Evolutionary conservation across 768 basidiomycete genomes (phyloP).

Genomic region (Termitomyces sp.): DNA sequence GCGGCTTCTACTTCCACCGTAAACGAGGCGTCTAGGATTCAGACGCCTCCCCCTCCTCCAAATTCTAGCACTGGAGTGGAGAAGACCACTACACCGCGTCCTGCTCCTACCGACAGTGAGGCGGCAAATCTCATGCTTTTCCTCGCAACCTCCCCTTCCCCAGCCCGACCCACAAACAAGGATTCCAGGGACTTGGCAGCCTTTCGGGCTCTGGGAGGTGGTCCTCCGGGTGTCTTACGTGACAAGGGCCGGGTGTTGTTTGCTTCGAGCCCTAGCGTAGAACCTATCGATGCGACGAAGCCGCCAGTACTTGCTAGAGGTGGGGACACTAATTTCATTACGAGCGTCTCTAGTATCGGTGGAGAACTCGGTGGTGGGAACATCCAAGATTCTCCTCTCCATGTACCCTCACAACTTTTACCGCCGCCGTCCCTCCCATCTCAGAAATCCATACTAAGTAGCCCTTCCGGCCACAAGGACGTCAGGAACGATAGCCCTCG

Average conservation of each 20-base stretch:
- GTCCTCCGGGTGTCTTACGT: slow-evolving; percentile 40
- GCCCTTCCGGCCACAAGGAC: slow-evolving; percentile 18
- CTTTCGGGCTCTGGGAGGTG: slow-evolving; percentile 47
- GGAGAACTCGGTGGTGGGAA: slow-evolving; percentile 19
- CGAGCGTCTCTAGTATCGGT: slow-evolving; percentile 33
- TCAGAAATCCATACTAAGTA: slow-evolving; percentile 15
- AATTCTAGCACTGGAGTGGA: slow-evolving; percentile 14
- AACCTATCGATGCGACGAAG: slow-evolving; percentile 10
- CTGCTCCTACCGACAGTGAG: slow-evolving; percentile 68
- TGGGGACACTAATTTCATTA: slow-evolving; percentile 34
- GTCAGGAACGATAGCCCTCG: slow-evolving; percentile 23
- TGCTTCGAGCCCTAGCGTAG: slow-evolving; percentile 28
- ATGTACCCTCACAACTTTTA: slow-evolving; percentile 20
- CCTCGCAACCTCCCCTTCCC: slow-evolving; percentile 82
- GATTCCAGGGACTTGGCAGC: slow-evolving; percentile 51
- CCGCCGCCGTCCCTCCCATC: slow-evolving; percentile 28
- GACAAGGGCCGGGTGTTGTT: slow-evolving; percentile 70
- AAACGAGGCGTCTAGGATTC: slow-evolving; percentile 27
- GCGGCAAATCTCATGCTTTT: slow-evolving; percentile 85
- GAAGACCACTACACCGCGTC: slow-evolving; percentile 37
- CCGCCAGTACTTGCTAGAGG: slow-evolving; percentile 18
- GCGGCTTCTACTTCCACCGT: slow-evolving; percentile 28
- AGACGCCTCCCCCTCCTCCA: slow-evolving; percentile 30
- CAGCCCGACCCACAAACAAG: slow-evolving; percentile 54
- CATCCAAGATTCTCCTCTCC: background rate